These are phyloP conservation scores for Alliaria petiolata DNA, from an alignment of 345 rosid species.

Conservation along the genomic window DNA sequence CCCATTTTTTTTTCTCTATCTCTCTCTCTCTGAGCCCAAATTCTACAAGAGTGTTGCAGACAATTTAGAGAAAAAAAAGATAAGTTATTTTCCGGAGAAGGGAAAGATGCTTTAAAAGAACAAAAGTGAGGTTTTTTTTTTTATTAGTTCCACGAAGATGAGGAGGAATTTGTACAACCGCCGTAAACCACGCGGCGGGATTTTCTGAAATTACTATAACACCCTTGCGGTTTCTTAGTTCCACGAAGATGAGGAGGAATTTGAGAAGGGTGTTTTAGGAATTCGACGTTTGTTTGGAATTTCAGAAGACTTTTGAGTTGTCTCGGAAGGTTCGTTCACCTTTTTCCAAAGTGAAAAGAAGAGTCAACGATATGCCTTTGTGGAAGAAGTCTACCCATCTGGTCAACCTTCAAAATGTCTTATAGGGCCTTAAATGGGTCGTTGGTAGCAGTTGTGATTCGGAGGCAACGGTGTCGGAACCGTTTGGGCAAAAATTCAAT, in stretches of 20 bases:
- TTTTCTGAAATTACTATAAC: neutral
- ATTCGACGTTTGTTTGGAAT: neutral
- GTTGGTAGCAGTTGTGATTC: neutral
- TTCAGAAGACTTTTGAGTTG: neutral
- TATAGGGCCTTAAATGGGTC: neutral
- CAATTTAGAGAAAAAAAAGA: neutral
- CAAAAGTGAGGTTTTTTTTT: neutral
- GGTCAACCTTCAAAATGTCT: neutral
- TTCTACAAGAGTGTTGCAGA: neutral
- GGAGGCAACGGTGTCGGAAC: neutral
- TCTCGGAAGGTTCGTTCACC: neutral
- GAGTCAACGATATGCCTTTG: neutral
- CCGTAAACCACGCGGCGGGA: conserved; percentile 3
- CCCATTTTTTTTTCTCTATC: too few species aligned
- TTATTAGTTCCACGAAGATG: neutral
- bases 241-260: too few species aligned
- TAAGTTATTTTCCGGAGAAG: neutral
- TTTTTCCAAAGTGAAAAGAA: neutral
- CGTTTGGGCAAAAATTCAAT: too few species aligned
- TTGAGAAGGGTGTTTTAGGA: conserved; percentile 1
- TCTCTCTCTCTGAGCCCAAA: too few species aligned
- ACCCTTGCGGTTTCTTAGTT: conserved; percentile 6
- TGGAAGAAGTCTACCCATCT: neutral
- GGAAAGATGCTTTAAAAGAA: neutral
- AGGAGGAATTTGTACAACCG: conserved; percentile 7